Evolutionary conservation across 257 asterid species (phyloP), one percentile per base, ranked within the genome.

Genomic region (Hygrophila difformis): DNA sequence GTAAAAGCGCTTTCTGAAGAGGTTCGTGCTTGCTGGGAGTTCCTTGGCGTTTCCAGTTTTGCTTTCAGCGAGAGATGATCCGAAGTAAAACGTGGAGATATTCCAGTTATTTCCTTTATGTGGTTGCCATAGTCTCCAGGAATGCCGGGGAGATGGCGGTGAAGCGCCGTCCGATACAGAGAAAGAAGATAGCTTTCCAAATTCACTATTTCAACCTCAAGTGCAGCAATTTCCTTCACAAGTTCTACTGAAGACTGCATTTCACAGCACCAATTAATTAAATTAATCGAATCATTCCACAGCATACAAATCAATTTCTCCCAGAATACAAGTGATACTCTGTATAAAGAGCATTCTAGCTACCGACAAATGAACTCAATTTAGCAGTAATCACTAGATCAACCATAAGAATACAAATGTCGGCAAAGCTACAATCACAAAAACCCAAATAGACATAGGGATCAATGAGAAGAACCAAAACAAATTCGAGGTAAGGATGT

Each of bases 131-230:
- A 44, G 39, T 42, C 68, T 43, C 61, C 71, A 20, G 10, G 51
- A 29, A 53, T 13, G 49, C 49, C 37, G 0, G 83, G 84, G 44
- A 73, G 63, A 8, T 74, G 60, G 42, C 67, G 79, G 55, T 49
- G 75, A 56, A 87, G 70, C 44, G 86, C 74, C 1, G 66, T 60
- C 23, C 76, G 80, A 50, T 88, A 88, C 39, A 88, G 84, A 26
- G 94, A 78, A 17, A 88, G 95, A 47, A 88, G 79, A 49, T 71
- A 51, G 12, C 68, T 66, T 63, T 88, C 97, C 87, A 88, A 47
- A 39, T 55, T 84, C 17, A 66, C 57, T 56, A 88, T 84, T 64
- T 88, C 78, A 55, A 63, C 63, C 68, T 88, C 97, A 39, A 88
- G 93, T 19, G 47, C 43, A 17, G 81, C 61, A 56, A 88, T 88